phyloP scores from a whole-genome alignment of 768 basidiomycete genomes.

The Hypholoma sublateritium region DNA sequence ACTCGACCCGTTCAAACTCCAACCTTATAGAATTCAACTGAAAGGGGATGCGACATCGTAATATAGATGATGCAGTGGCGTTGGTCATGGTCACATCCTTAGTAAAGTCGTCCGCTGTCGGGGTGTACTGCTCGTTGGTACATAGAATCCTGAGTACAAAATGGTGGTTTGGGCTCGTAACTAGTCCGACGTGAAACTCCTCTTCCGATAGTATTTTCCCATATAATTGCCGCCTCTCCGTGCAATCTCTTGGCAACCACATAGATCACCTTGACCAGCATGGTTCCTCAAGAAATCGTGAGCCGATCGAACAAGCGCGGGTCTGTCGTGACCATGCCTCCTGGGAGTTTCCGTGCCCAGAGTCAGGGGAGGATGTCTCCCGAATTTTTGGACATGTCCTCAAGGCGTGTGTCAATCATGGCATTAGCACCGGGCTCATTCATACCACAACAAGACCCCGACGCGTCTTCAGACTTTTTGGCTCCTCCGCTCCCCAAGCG shows the following conservation, averaged over 20 bases:
- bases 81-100: not conserved
- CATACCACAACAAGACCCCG: not conserved
- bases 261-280: not conserved
- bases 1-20: too few species aligned
- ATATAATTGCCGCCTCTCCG: too few species aligned
- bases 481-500: not conserved
- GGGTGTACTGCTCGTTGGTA: not conserved
- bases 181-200: too few species aligned
- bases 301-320: not conserved
- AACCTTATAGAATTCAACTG: not conserved
- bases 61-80: not conserved
- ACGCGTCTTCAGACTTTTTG: not conserved
- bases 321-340: not conserved
- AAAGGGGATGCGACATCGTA: not conserved
- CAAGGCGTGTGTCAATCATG: not conserved
- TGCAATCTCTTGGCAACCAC: not conserved
- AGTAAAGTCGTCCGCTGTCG: not conserved
- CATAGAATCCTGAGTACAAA: too few species aligned
- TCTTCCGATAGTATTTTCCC: too few species aligned
- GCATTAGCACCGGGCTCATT: not conserved
- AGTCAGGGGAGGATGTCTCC: not conserved
- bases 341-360: not conserved
- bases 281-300: not conserved
- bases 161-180: too few species aligned
- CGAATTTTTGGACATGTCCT: not conserved